Conservation (phyloP, 1,284 basidiomycete genomes). For the Moesziomyces sp. region DNA sequence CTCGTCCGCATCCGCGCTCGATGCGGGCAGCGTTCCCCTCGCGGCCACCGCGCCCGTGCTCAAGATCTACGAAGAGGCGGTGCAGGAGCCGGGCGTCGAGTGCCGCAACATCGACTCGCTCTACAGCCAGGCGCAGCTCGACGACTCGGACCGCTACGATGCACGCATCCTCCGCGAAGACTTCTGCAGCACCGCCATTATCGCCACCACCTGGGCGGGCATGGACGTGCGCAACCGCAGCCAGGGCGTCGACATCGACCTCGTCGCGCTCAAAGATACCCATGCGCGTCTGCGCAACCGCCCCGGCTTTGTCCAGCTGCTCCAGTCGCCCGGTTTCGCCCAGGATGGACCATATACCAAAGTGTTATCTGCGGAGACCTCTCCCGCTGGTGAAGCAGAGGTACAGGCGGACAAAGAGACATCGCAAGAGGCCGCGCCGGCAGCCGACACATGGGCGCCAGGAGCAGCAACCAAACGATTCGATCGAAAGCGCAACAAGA, state of each 20-base stretch:
- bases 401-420: not conserved
- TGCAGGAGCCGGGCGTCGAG: constrained; percentile 56
- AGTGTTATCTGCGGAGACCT: not conserved
- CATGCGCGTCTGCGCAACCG: constrained; percentile 22
- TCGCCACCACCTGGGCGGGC: constrained; percentile 53
- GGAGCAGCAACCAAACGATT: constrained; percentile 53
- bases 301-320: constrained; percentile 16
- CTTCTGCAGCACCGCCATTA: constrained; percentile 53
- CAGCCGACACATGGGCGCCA: constrained; percentile 33
- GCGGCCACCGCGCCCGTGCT: constrained; percentile 50
- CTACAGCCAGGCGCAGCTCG: constrained; percentile 48
- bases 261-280: constrained; percentile 47
- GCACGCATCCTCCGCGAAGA: constrained; percentile 55
- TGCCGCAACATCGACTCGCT: constrained; percentile 53
- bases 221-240: constrained; percentile 31
- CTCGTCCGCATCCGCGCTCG: not conserved
- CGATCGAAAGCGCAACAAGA: constrained; percentile 45
- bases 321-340: constrained; percentile 43
- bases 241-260: constrained; percentile 59
- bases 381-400: not conserved
- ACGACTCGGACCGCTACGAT: constrained; percentile 38
- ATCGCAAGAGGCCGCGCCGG: too few relatives aligned
- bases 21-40: constrained; percentile 6
- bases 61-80: constrained; percentile 56
- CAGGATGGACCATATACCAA: not conserved